Base-by-base conservation (phyloP, 1,284 basidiomycete species). In the Clitocybe nebularis region DNA sequence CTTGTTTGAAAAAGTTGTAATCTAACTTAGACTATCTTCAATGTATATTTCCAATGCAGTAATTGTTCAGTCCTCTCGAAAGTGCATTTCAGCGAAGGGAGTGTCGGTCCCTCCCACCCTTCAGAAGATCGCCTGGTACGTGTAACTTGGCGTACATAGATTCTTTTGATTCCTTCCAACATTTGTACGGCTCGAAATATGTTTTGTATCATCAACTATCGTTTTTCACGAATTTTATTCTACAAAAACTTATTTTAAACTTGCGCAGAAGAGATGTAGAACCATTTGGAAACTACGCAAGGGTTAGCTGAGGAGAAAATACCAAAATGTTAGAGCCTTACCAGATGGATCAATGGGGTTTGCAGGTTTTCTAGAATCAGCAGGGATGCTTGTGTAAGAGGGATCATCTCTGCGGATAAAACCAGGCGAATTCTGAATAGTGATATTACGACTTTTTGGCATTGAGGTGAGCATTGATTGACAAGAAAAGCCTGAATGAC, bases 321-420 rank as follows among this genome's bases (percentile, higher is more conserved):
- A 4, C 21, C 38, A 28, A 56, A 55, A 40, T 41, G 39, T 36
- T 34, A 45, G 45, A 19, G 26, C 46, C 84, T 67, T 62, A 89
- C 91, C 84, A 39, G 91, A 87, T 48, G 89, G 81, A 59, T 97
- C 93, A 55, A 96, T 83, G 28, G 89, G 84, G 43, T 81, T 91
- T 52, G 93, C 77, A 39, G 91, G 79, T 69, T 82, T 81, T 65
- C 84, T 78, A 48, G 87, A 89, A 61, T 92, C 91, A 36, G 73
- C 64, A 45, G 94, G 93, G 50, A 98, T 63, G 57, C 60, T 63
- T 28, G 75, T 66, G 64, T 92, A 89, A 19, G 62, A 56, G 13
- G 75, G 74, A 61, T 95, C 88, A 47, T 75, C 73, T 60, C 75
- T 69, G 41, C 68, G 66, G 49, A 85, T 73, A 52, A 79, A 75